Evolutionary conservation across 164 flowering plant species (phyloP), one percentile per base, ranked within the genome.

Genomic region (Platanus orientalis): DNA sequence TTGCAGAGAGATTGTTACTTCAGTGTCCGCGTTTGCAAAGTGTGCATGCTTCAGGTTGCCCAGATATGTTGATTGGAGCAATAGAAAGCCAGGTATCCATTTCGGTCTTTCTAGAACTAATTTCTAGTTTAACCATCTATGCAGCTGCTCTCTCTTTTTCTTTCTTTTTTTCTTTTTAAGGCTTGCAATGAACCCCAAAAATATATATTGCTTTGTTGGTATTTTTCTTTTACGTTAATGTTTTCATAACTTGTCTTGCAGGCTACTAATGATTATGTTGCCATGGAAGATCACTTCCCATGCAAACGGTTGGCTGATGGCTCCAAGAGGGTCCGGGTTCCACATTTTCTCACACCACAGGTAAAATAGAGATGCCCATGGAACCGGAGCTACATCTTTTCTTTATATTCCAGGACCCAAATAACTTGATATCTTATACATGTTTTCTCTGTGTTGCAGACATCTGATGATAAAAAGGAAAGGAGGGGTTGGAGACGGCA

Each of bases 41-140:
- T 64, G 86, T 92, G n/a, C 89, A 92, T 75, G 99, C 98, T 55
- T 79, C 86, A n/a, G 91, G 83, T 10, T 95, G 99, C 68, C 65
- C 72, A 59, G 79, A 82, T 16, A 60, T 71, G 67, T 68, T 92
- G 66, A 60, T 82, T 65, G 77, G 74, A 23, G 82, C 88, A 48
- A 79, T 95, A 53, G 62, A 77, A 60, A 76, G 72, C 47, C 99
- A 95, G 97, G 92, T 85, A 72, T 63, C 2, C 24, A 36, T 36
- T 7, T 36, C 12, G 30, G n/a, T 47, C 45, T 54, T 48, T 10
- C 28, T 47, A 25, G 5, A 29, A 13, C 20, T 21, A 45, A 23
- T 51, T 50, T 12, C 5, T 21, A 6, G 12, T 2, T n/a, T 17
- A 3, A 20, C 7, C 26, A 7, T 32, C 6, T 32, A 32, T 32